These are phyloP conservation scores for Verticillium dahliae DNA, from an alignment of 2,329 filamentous ascomycete species.

Conservation along the genomic window DNA sequence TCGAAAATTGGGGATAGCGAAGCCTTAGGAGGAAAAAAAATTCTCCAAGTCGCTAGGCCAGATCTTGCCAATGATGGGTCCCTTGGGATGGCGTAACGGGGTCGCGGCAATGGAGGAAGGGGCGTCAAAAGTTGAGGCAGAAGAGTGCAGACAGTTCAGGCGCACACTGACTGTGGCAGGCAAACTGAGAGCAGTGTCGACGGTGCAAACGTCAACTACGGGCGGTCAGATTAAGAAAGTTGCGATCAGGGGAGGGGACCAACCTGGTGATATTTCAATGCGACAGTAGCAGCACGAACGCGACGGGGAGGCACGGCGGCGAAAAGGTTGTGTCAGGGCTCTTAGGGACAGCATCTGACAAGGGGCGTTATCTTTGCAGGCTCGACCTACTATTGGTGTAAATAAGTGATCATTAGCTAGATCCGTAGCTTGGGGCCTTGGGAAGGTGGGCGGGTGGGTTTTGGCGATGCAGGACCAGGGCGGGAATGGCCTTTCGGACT, in stretches of 20 bases:
- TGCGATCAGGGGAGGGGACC: neutral
- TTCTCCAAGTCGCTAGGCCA: neutral
- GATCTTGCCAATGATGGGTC: neutral
- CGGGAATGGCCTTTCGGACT: neutral
- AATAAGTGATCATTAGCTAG: slow-evolving; percentile 11
- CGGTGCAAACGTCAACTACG: neutral
- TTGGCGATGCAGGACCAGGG: neutral
- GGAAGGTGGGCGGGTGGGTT: neutral
- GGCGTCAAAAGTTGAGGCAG: neutral
- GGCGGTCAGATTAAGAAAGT: neutral
- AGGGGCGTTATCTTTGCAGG: neutral
- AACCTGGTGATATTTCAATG: neutral
- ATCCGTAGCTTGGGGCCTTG: slow-evolving; percentile 1
- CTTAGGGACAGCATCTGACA: neutral
- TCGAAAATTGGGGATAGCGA: neutral
- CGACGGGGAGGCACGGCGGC: neutral
- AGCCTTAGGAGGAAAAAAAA: neutral
- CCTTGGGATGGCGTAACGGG: neutral
- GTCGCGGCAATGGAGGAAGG: neutral
- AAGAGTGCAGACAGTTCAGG: neutral
- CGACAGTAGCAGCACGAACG: neutral
- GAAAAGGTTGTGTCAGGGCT: neutral
- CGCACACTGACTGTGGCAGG: neutral
- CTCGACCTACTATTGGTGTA: slow-evolving; percentile 10
- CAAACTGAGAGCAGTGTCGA: neutral